Conservation (phyloP, 805 yeast genomes). For the Wickerhamiella dianesei region DNA sequence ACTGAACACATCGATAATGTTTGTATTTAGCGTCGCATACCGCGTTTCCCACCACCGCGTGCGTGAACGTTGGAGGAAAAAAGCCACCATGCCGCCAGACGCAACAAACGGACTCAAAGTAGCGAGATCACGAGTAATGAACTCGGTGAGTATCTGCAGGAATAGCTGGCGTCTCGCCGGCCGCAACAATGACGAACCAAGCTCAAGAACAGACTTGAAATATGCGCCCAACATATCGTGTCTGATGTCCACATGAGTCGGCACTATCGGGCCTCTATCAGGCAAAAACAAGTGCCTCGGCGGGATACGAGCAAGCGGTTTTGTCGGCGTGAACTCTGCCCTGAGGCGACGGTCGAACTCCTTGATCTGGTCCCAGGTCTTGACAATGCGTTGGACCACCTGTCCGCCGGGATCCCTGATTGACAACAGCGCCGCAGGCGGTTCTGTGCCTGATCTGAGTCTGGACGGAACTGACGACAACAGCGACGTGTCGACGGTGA, state of each 20-base stretch:
- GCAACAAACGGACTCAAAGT: neutral
- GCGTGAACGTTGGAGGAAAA: neutral
- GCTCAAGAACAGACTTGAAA: slow-evolving; percentile 10
- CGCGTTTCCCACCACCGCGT: neutral
- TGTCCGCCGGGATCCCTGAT: slow-evolving; percentile 34
- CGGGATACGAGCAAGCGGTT: slow-evolving; percentile 37
- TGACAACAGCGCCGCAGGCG: slow-evolving; percentile 28
- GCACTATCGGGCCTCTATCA: slow-evolving; percentile 19
- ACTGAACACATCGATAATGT: slow-evolving; percentile 4
- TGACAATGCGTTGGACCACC: slow-evolving; percentile 64
- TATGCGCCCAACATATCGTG: slow-evolving; percentile 43
- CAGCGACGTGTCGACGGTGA: neutral
- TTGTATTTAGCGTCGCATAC: slow-evolving; percentile 7
- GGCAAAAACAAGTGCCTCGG: slow-evolving; percentile 45
- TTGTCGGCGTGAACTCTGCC: slow-evolving; percentile 13
- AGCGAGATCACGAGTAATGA: slow-evolving; percentile 3
- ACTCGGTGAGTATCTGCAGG: slow-evolving; percentile 2
- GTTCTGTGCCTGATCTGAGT: neutral
- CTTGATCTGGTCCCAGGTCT: slow-evolving; percentile 45
- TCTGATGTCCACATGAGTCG: slow-evolving; percentile 44
- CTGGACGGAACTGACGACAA: neutral
- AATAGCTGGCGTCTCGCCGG: neutral
- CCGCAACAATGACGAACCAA: neutral
- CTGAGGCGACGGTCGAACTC: slow-evolving; percentile 50
- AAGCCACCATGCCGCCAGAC: slow-evolving; percentile 4